A percentile compares a stretch with the other conserved stretches of the same genome.
Evolutionary conservation across 805 yeast species (phyloP).

Genomic region (Vanderwaltozyma verrucispora): DNA sequence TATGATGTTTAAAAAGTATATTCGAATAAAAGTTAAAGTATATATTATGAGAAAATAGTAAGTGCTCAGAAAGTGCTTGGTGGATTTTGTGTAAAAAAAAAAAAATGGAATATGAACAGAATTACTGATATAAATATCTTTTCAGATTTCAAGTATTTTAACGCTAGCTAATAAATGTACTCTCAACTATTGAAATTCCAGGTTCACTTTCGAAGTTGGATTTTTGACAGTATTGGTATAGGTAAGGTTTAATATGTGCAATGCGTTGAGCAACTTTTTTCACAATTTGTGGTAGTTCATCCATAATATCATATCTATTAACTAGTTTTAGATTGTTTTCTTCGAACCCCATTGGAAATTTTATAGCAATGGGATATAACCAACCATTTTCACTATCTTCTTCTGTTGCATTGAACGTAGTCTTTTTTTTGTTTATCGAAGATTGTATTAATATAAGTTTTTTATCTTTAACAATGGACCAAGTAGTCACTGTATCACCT

Average conservation of each 20-base stretch:
- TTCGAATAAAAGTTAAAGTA: too few relatives aligned
- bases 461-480: conserved; percentile 40
- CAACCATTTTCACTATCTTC: conserved; percentile 61
- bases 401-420: conserved; percentile 22
- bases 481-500: conserved; percentile 19
- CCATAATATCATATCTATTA: conserved; percentile 82
- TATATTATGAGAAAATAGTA: too few relatives aligned
- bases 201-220: conserved; percentile 42
- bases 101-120: too few relatives aligned
- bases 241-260: conserved; percentile 75
- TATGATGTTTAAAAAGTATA: too few relatives aligned
- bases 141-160: too few relatives aligned
- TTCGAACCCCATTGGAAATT: conserved; percentile 25
- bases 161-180: conserved; percentile 58
- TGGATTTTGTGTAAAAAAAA: too few relatives aligned
- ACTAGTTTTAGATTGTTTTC: conserved; percentile 48
- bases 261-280: conserved; percentile 70
- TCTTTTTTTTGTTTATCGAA: conserved; percentile 42
- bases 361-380: conserved; percentile 52
- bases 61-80: too few relatives aligned
- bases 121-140: too few relatives aligned
- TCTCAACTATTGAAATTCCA: conserved; percentile 66
- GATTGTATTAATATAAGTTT: conserved; percentile 40
- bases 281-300: conserved; percentile 74
- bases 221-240: conserved; percentile 68